Evolutionary conservation across 1,284 basidiomycete genomes (phyloP).

Genomic region (Lignosus rhinocerotis): DNA sequence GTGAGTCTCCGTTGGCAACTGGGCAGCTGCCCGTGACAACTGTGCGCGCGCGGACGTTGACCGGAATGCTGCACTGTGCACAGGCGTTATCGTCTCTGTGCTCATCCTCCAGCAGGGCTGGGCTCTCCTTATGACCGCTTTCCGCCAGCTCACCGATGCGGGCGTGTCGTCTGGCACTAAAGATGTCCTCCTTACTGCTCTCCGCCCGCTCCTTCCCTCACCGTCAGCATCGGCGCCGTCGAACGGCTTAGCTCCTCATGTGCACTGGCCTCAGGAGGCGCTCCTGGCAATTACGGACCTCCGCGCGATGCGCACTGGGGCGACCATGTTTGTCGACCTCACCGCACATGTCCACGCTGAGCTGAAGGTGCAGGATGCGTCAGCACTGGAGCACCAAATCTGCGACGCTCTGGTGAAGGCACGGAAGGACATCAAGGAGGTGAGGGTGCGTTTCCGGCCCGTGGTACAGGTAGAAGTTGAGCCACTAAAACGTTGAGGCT

Average conservation of each 20-base stretch:
- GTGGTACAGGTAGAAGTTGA: constrained; percentile 21
- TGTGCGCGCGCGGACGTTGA: constrained; percentile 5
- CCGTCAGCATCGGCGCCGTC: constrained; percentile 4
- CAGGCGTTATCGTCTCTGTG: constrained; percentile 83
- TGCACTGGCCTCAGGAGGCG: constrained; percentile 7
- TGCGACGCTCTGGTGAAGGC: constrained; percentile 57
- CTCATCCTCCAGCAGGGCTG: constrained; percentile 90
- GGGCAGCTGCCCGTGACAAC: not conserved
- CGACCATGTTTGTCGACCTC: constrained; percentile 73
- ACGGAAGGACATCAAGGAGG: constrained; percentile 77
- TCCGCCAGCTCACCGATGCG: constrained; percentile 85
- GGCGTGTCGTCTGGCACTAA: constrained; percentile 68
- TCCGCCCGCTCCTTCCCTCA: constrained; percentile 55
- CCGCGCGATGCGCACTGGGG: constrained; percentile 79
- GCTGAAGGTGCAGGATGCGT: constrained; percentile 61
- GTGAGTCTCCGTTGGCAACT: constrained; percentile 38
- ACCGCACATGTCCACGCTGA: constrained; percentile 65
- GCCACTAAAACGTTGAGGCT: too few relatives aligned
- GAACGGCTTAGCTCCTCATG: constrained; percentile 21
- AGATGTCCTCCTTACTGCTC: constrained; percentile 49
- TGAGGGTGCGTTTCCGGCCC: constrained; percentile 73
- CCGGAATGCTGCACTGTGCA: not conserved
- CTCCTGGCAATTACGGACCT: constrained; percentile 60
- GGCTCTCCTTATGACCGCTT: constrained; percentile 68
- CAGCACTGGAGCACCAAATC: constrained; percentile 65